These are phyloP conservation scores for Scytalidium lignicola DNA, from an alignment of 2,329 filamentous ascomycete genomes.

Conservation along the genomic window DNA sequence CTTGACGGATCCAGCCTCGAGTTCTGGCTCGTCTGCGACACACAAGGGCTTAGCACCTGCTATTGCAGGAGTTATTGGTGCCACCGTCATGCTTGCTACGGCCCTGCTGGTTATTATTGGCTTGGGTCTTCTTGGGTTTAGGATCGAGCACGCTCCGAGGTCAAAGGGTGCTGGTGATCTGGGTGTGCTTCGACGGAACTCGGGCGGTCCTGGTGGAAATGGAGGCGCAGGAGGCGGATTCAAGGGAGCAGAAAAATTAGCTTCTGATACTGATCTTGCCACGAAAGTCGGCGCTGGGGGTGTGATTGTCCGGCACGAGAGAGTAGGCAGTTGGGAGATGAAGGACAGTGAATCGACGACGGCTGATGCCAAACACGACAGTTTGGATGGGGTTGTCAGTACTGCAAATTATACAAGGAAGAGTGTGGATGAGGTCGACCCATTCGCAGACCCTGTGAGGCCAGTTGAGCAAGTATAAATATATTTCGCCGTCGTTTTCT, in stretches of 20 bases:
- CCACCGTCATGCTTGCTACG: constrained; percentile 16
- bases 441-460: constrained; percentile 24
- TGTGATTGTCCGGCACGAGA: constrained; percentile 20
- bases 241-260: constrained; percentile 26
- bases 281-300: constrained; percentile 17
- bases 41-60: constrained; percentile 7
- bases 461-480: constrained; percentile 20
- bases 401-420: constrained; percentile 16
- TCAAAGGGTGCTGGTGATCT: background rate
- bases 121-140: constrained; percentile 20
- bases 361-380: constrained; percentile 3
- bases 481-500: too few relatives aligned
- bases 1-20: constrained; percentile 1
- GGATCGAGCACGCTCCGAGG: constrained; percentile 11
- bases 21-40: background rate
- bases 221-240: constrained; percentile 21
- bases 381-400: constrained; percentile 15
- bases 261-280: constrained; percentile 23
- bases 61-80: constrained; percentile 26
- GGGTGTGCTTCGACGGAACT: constrained; percentile 3
- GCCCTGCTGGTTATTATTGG: constrained; percentile 8
- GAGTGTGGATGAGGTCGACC: constrained; percentile 23
- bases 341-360: constrained; percentile 7
- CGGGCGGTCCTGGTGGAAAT: constrained; percentile 8
- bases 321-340: constrained; percentile 29